phyloP scores from a whole-genome alignment of 2,329 filamentous ascomycete species.

The Ascosphaera apis region DNA sequence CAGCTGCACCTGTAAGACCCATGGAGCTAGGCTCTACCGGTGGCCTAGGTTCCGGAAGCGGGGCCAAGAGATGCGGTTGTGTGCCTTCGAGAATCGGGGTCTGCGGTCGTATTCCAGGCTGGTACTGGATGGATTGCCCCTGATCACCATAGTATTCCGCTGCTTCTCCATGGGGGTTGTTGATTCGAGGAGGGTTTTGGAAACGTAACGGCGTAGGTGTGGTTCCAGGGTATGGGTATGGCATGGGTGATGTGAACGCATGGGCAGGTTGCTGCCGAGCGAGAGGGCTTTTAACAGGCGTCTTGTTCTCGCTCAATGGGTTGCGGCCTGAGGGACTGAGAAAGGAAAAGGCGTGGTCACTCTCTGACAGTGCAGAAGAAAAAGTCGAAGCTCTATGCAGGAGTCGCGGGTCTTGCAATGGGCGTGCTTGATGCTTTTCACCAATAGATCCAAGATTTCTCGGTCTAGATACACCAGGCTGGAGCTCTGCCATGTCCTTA shows the following conservation, averaged over 20 bases:
- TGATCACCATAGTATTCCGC: slow-evolving; percentile 41
- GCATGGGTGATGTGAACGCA: slow-evolving; percentile 11
- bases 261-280: slow-evolving; percentile 5
- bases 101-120: slow-evolving; percentile 34
- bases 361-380: background rate
- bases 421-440: no score
- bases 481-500: no score
- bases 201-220: slow-evolving; percentile 35
- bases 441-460: no score
- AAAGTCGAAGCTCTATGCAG: background rate
- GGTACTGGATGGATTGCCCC: slow-evolving; percentile 33
- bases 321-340: no score
- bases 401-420: background rate
- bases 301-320: no score
- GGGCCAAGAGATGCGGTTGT: slow-evolving; percentile 32
- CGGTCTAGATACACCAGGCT: no score
- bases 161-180: slow-evolving; percentile 25
- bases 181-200: slow-evolving; percentile 21
- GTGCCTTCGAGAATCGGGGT: slow-evolving; percentile 28
- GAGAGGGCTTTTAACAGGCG: background rate
- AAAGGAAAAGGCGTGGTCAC: no score
- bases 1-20: slow-evolving; percentile 26
- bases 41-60: slow-evolving; percentile 27
- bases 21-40: slow-evolving; percentile 34
- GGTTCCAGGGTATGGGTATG: slow-evolving; percentile 31